Evolutionary conservation across 1,284 basidiomycete species (phyloP).

Genomic region (Leucoagaricus sp.): DNA sequence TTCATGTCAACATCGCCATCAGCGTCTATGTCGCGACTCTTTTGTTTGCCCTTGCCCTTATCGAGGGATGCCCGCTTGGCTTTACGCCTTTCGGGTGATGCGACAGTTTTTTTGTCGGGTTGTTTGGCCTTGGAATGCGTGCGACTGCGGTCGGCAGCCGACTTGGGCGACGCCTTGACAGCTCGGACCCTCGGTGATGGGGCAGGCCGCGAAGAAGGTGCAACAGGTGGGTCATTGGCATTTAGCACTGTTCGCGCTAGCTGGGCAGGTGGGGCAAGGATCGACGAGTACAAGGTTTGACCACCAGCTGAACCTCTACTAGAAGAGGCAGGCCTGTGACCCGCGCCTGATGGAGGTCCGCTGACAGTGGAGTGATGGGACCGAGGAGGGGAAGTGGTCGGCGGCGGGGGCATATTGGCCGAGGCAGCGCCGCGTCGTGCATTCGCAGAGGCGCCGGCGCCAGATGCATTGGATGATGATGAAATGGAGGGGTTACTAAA

Average conservation of each 20-base stretch:
- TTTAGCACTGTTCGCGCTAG: conserved; percentile 76
- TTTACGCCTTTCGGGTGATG: conserved; percentile 36
- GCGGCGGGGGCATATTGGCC: conserved; percentile 53
- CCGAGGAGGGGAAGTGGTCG: conserved; percentile 41
- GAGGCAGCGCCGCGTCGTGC: conserved; percentile 37
- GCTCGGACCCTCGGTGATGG: conserved; percentile 42
- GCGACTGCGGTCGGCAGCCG: conserved; percentile 36
- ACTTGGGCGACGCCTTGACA: conserved; percentile 33
- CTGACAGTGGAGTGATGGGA: conserved; percentile 41
- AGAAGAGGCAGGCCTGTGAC: conserved; percentile 29
- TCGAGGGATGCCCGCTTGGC: conserved; percentile 38
- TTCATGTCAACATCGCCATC: conserved; percentile 74
- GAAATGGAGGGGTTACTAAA: conserved; percentile 51
- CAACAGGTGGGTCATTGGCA: conserved; percentile 64
- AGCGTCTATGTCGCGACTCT: conserved; percentile 33
- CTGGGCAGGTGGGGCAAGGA: conserved; percentile 73
- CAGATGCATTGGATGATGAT: conserved; percentile 30
- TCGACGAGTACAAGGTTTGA: conserved; percentile 69
- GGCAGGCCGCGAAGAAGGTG: conserved; percentile 48
- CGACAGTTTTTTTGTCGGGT: conserved; percentile 31
- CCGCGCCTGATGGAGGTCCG: conserved; percentile 29
- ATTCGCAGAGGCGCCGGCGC: conserved; percentile 28
- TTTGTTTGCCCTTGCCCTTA: conserved; percentile 47
- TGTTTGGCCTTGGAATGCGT: conserved; percentile 35
- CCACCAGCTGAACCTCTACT: conserved; percentile 33